Evolutionary conservation across 345 rosid species (phyloP), one percentile per base, ranked within the genome.

Genomic region (Pistacia atlantica): DNA sequence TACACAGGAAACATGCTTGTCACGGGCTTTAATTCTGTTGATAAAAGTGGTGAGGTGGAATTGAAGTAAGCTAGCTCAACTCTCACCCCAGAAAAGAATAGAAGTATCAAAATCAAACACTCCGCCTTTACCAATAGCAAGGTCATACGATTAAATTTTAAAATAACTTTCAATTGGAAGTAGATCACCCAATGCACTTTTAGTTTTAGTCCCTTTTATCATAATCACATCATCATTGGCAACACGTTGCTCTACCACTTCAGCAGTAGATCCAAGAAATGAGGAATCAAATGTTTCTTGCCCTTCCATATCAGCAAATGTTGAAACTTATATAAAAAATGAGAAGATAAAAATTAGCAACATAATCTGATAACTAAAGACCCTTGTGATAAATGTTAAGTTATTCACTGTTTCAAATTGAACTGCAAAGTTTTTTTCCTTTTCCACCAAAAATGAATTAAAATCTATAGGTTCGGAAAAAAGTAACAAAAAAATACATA

Each of bases 281-380:
- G 96, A 88, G 1, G 93, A 77, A 84, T 97, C 99, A 80, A 89
- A 97, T 67, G 99, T 97, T 82, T 94, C 99, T 58, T 97, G 95
- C 2, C 99, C 99, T 80, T 97, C 98, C 98, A 92, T 97, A 77
- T 97, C 99, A 75, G 97, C 98, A 85, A 97, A 97, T 69, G 99
- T 97, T 63, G 97, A 92, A 70, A 94, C 97, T 98, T 97, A 81
- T 37, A 13, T 63, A 63, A 1, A 16, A 42, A 13, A 54, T 54
- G 18, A 5, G 57, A 54, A 54, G 57, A 54, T 13, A 54, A 54
- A 2, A 54, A 54, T 54, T 16, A 54, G 4, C 16, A 54, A 4
- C 17, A 3, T 14, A 51, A 54, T 16, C 57, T 35, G n/a, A 35
- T 6, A 63, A 8, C 7, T 4, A 42, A 5, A 42, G 46, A 42